phyloP scores from a whole-genome alignment of 1,139 yeast species.

The Chernovozyma sophiae-reginae region DNA sequence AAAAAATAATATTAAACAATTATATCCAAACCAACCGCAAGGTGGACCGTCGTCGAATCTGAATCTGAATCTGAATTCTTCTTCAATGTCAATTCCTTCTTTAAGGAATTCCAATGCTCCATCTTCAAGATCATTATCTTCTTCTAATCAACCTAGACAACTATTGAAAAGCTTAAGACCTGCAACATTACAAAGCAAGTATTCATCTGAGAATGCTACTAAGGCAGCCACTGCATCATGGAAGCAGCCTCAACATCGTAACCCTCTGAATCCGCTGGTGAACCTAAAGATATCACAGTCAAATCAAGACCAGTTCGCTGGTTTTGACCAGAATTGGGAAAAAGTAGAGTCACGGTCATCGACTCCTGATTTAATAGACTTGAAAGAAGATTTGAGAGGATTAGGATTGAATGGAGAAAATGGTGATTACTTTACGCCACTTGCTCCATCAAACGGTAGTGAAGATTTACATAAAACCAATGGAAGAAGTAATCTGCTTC shows the following conservation, averaged over 20 bases:
- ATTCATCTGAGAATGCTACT: constrained; percentile 24
- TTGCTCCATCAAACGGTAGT: constrained; percentile 11
- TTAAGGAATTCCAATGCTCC: constrained; percentile 16
- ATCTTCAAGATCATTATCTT: constrained; percentile 11
- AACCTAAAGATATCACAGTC: not conserved
- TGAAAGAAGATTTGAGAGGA: constrained; percentile 20
- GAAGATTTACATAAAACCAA: not conserved
- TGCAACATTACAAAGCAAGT: constrained; percentile 6
- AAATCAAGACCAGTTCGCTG: constrained; percentile 24
- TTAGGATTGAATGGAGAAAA: constrained; percentile 1
- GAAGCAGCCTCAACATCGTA: constrained; percentile 24
- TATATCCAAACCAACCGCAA: not conserved
- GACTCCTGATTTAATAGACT: constrained; percentile 32
- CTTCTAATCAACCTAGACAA: constrained; percentile 15
- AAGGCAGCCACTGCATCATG: constrained; percentile 48
- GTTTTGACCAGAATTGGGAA: constrained; percentile 48
- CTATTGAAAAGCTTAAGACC: constrained; percentile 39
- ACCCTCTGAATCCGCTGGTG: constrained; percentile 11
- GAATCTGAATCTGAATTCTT: not conserved
- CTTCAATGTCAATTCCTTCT: constrained; percentile 23
- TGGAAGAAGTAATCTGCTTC: not conserved
- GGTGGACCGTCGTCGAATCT: not conserved
- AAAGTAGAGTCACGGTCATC: constrained; percentile 12
- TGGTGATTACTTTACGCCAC: constrained; percentile 1
- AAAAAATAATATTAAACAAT: not conserved